phyloP scores from a whole-genome alignment of 2,329 filamentous ascomycete species.

The Scedosporium dehoogii region DNA sequence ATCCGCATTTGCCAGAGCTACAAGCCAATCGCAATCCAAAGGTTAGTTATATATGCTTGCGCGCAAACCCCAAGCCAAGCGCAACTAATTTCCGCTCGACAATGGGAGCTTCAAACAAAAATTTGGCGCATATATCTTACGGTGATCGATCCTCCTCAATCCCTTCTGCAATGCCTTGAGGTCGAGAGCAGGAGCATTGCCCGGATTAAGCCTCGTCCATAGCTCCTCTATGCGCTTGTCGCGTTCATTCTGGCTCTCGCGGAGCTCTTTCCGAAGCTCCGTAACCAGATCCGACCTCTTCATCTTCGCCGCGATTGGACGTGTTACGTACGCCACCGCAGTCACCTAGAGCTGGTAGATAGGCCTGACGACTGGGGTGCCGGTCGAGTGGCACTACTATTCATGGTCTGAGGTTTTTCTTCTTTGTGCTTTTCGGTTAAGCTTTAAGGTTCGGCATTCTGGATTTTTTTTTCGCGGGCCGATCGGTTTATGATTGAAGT shows the following conservation, averaged over 20 bases:
- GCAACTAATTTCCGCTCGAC: no score
- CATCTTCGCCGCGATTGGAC: neutral
- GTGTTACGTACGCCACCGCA: neutral
- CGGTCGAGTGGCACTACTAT: neutral
- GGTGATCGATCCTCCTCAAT: conserved; percentile 81
- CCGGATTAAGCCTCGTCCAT: conserved; percentile 74
- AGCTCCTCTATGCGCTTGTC: conserved; percentile 75
- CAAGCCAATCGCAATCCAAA: conserved; percentile 2
- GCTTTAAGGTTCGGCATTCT: neutral
- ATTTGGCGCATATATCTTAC: conserved; percentile 34
- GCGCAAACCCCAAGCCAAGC: neutral
- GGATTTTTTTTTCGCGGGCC: neutral
- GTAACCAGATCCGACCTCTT: conserved; percentile 35
- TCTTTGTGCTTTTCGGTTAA: neutral
- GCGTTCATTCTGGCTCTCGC: conserved; percentile 67
- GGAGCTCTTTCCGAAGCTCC: conserved; percentile 53
- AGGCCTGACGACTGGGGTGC: neutral
- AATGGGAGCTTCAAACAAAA: no score
- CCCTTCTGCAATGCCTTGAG: conserved; percentile 76
- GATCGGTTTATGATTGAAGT: neutral
- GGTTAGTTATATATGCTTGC: neutral
- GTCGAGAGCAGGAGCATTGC: conserved; percentile 70
- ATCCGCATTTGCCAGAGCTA: conserved; percentile 82
- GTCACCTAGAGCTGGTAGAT: neutral
- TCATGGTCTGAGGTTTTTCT: neutral